These are phyloP conservation scores for Kwoniella sp. DNA, from an alignment of 768 basidiomycete genomes.

Conservation along the genomic window DNA sequence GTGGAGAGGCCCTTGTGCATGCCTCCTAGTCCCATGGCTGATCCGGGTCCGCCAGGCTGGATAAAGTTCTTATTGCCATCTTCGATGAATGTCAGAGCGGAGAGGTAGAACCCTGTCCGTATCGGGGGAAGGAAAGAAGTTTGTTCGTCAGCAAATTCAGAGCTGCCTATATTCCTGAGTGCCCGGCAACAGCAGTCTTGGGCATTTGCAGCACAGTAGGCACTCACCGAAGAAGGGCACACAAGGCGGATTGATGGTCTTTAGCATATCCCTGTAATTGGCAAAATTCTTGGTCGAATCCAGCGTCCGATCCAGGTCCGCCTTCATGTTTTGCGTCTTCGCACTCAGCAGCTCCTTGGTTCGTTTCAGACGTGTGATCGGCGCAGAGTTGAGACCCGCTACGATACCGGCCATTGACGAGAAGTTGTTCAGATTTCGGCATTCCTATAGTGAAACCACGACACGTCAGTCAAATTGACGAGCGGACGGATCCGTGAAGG, in stretches of 20 bases:
- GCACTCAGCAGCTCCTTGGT: conserved; percentile 88
- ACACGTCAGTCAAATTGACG: no score
- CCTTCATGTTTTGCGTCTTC: conserved; percentile 72
- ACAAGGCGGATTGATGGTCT: conserved; percentile 83
- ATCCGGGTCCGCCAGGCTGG: conserved; percentile 2
- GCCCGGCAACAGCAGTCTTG: neutral
- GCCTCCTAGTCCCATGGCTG: neutral
- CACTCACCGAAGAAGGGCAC: conserved; percentile 90
- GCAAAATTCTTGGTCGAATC: conserved; percentile 92
- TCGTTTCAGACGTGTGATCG: conserved; percentile 86
- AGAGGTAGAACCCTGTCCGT: conserved; percentile 85
- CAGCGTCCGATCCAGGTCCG: conserved; percentile 81
- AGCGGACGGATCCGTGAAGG: neutral
- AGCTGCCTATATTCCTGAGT: neutral
- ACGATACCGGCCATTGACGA: conserved; percentile 96
- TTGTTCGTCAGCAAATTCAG: neutral
- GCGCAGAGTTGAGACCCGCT: conserved; percentile 89
- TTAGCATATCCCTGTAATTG: conserved; percentile 82
- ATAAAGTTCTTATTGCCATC: conserved; percentile 90
- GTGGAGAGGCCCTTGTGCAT: conserved; percentile 24
- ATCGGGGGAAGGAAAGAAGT: no score
- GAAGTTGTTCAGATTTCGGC: conserved; percentile 86
- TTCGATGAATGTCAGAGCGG: conserved; percentile 95
- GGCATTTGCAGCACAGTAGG: neutral
- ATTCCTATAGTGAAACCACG: conserved; percentile 64